Percentiles rank a stretch among this genome's conserved stretches.
These are phyloP conservation scores for Suhomyces panamericanus DNA, from an alignment of 1,139 yeast genomes.

Conservation along the genomic window DNA sequence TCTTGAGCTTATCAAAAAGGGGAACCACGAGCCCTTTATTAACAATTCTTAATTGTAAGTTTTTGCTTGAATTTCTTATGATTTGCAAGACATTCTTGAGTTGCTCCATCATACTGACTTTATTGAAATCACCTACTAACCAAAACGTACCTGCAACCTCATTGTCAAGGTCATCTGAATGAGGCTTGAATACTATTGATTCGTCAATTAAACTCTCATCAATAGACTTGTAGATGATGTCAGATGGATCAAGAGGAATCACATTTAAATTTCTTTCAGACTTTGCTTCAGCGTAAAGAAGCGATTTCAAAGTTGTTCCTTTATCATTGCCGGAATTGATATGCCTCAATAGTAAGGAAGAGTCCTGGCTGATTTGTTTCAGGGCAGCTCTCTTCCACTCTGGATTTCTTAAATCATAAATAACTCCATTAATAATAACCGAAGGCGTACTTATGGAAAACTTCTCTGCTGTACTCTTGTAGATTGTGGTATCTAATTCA, in stretches of 20 bases:
- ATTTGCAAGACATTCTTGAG: slow-evolving; percentile 34
- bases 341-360: slow-evolving; percentile 27
- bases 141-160: slow-evolving; percentile 43
- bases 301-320: slow-evolving; percentile 26
- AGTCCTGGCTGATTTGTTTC: slow-evolving; percentile 41
- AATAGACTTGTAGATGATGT: slow-evolving; percentile 35
- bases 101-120: slow-evolving; percentile 39
- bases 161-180: slow-evolving; percentile 11
- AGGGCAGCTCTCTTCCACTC: slow-evolving; percentile 45
- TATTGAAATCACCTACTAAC: slow-evolving; percentile 56
- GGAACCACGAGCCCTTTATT: slow-evolving; percentile 24
- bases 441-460: slow-evolving; percentile 51
- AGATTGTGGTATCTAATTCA: slow-evolving; percentile 14
- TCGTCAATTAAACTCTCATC: slow-evolving; percentile 29
- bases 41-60: slow-evolving; percentile 39
- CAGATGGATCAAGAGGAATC: slow-evolving; percentile 35
- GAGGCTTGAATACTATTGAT: slow-evolving; percentile 19
- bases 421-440: slow-evolving; percentile 73
- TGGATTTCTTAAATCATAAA: slow-evolving; percentile 40
- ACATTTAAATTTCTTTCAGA: slow-evolving; percentile 34
- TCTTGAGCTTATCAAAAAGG: slow-evolving; percentile 9
- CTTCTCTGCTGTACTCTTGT: slow-evolving; percentile 19
- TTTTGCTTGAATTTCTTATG: slow-evolving; percentile 23
- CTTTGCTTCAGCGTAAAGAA: slow-evolving; percentile 37
- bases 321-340: slow-evolving; percentile 23